Conservation (phyloP, 805 yeast genomes). For the Maudiozyma saulgeensis region DNA sequence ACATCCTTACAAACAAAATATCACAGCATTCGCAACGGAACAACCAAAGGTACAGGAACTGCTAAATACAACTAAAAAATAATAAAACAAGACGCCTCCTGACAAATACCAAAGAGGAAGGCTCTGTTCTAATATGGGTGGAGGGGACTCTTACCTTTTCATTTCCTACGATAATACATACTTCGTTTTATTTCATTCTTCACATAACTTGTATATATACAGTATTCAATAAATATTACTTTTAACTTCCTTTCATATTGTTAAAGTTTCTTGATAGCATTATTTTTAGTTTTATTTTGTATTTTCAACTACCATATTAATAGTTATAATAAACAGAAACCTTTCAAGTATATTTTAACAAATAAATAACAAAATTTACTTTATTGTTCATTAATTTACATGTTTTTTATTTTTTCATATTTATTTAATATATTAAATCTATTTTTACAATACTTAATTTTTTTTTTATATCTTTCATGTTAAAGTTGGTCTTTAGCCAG, state of each 20-base stretch:
- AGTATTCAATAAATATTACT: background rate
- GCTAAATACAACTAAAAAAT: background rate
- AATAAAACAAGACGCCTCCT: background rate
- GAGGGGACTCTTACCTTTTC: no score
- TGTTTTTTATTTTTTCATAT: background rate
- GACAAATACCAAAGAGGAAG: no score
- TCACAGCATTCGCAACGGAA: slow-evolving; percentile 80
- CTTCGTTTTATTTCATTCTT: background rate
- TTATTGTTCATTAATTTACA: background rate
- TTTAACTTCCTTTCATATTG: background rate
- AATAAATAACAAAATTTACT: no score
- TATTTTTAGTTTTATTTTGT: no score
- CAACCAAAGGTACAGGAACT: slow-evolving; percentile 35
- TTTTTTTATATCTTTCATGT: background rate
- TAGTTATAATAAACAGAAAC: no score
- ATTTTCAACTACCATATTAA: no score
- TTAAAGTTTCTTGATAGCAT: background rate
- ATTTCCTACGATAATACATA: background rate
- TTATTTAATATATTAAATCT: background rate
- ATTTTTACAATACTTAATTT: slow-evolving; percentile 1
- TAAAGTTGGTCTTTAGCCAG: background rate
- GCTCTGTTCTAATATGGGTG: no score
- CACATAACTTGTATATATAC: background rate
- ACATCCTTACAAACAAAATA: slow-evolving; percentile 76
- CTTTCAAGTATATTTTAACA: background rate